Evolutionary conservation across 768 basidiomycete genomes (phyloP).

Genomic region (Kwoniella sp.): DNA sequence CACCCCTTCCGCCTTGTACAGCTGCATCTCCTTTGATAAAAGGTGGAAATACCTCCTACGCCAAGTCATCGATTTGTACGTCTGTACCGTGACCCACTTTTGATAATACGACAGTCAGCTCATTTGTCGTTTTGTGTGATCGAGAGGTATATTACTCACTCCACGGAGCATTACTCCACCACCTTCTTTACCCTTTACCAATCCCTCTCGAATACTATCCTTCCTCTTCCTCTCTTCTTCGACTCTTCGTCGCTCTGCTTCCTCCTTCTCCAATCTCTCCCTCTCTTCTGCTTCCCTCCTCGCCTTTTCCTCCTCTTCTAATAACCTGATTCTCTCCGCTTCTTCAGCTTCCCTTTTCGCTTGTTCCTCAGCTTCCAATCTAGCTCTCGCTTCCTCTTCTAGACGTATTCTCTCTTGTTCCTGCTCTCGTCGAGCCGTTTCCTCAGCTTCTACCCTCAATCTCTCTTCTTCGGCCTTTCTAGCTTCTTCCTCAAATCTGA

Average conservation of each 20-base stretch:
- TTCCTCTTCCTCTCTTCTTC: constrained; percentile 25
- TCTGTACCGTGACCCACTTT: constrained; percentile 50
- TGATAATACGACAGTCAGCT: constrained; percentile 1
- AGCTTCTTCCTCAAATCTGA: constrained; percentile 12
- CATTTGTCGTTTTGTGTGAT: no score
- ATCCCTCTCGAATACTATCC: constrained; percentile 15
- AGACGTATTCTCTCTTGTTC: constrained; percentile 13
- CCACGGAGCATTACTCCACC: constrained; percentile 46
- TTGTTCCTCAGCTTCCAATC: constrained; percentile 13
- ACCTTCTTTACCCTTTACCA: constrained; percentile 26
- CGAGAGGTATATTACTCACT: constrained; percentile 27
- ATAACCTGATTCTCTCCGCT: constrained; percentile 12
- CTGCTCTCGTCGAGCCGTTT: constrained; percentile 12
- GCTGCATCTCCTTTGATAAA: constrained; percentile 25
- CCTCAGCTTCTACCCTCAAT: constrained; percentile 14
- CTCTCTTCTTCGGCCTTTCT: constrained; percentile 18
- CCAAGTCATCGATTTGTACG: constrained; percentile 40
- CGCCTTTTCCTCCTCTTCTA: constrained; percentile 19
- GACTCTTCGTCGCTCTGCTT: constrained; percentile 15
- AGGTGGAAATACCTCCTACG: constrained; percentile 44
- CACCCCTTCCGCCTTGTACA: constrained; percentile 46
- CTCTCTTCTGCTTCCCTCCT: constrained; percentile 17
- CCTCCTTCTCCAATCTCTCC: constrained; percentile 18
- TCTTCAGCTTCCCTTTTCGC: constrained; percentile 18
- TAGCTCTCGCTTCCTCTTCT: constrained; percentile 13